A percentile compares a stretch with the other conserved stretches of the same genome.
Conservation (phyloP, 2,329 filamentous ascomycete genomes). For the Alternaria brassicae region DNA sequence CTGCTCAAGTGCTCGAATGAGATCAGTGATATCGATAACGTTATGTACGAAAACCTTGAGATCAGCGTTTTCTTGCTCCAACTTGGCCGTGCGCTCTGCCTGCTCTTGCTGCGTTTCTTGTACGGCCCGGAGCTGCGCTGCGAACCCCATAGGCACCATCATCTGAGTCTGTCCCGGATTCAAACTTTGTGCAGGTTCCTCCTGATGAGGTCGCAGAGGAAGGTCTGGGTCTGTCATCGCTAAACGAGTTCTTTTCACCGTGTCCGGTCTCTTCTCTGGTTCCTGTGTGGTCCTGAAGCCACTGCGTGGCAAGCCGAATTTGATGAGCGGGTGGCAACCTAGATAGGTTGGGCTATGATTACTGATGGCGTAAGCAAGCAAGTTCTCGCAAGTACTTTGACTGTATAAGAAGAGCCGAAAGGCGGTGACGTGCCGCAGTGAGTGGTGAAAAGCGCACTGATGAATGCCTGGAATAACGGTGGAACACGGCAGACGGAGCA, state of each 20-base stretch:
- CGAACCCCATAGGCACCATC: constrained; percentile 24
- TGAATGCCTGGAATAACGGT: neutral
- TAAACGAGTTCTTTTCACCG: neutral
- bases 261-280: no score
- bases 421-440: neutral
- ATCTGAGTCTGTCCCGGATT: neutral
- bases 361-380: neutral
- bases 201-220: neutral
- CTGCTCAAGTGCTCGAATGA: constrained; percentile 22
- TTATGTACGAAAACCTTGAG: constrained; percentile 8
- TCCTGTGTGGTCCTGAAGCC: neutral
- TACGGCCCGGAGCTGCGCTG: constrained; percentile 20
- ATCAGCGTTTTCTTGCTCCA: constrained; percentile 21
- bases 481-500: neutral
- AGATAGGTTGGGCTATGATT: neutral
- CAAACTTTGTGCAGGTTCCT: neutral
- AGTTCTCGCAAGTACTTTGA: neutral
- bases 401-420: no score
- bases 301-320: neutral
- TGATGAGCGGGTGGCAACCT: neutral
- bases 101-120: constrained; percentile 19
- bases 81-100: constrained; percentile 8
- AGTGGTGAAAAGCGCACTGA: neutral
- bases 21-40: neutral
- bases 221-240: neutral